Conservation (phyloP, 192 early-diverging fungal genomes). For the Radiomyces spectabilis region DNA sequence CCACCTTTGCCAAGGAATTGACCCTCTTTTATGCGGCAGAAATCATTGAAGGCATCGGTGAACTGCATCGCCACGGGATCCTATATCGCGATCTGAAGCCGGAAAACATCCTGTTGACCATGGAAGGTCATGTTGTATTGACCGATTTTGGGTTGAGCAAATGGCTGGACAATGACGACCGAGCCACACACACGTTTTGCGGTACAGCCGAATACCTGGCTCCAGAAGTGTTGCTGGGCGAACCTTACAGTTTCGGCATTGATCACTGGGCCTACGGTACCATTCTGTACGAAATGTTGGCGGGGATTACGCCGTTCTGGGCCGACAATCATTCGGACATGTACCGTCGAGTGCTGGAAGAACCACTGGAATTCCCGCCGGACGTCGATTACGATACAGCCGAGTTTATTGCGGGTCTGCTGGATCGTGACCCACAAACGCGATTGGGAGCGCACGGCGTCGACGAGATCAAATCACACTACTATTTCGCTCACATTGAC, state of each 20-base stretch:
- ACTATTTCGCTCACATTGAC: conserved; percentile 63
- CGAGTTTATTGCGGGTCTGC: conserved; percentile 37
- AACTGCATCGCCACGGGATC: conserved; percentile 82
- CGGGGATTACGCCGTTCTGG: conserved; percentile 60
- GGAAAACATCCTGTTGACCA: conserved; percentile 65
- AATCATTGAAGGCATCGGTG: conserved; percentile 78
- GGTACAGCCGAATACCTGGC: conserved; percentile 82
- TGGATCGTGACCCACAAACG: conserved; percentile 46
- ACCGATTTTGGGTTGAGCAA: conserved; percentile 96
- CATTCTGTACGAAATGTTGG: conserved; percentile 87
- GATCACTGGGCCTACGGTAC: conserved; percentile 96
- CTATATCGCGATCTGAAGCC: conserved; percentile 86
- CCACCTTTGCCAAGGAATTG: conserved; percentile 57
- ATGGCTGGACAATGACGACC: conserved; percentile 35
- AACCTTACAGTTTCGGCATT: conserved; percentile 61
- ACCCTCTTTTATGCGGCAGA: conserved; percentile 84
- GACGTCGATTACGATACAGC: conserved; percentile 34
- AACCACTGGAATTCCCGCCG: conserved; percentile 41
- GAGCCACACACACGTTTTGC: conserved; percentile 60
- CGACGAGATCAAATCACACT: conserved; percentile 62
- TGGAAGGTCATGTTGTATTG: conserved; percentile 78
- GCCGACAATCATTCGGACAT: conserved; percentile 48
- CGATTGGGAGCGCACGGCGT: conserved; percentile 61
- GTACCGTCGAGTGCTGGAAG: conserved; percentile 50
- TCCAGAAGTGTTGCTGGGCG: conserved; percentile 61